Evolutionary conservation across 192 early-diverging fungal genomes (phyloP), one percentile per base, ranked within the genome.

Genomic region (Jimgerdemannia lactiflua): DNA sequence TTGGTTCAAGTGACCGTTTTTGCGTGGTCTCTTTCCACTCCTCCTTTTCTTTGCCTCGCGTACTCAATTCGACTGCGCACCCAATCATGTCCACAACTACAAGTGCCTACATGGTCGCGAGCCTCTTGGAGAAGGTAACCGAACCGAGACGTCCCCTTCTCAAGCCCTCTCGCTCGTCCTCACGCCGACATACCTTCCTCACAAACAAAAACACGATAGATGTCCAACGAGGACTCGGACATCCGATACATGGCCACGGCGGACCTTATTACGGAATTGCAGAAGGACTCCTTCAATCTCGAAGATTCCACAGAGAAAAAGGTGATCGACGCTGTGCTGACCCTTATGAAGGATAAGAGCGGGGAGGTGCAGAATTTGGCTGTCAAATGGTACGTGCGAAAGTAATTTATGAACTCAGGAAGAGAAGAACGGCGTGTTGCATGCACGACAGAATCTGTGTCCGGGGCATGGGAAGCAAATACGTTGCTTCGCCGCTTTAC

Each of bases 201-300:
- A 59, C 49, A 59, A 59, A 59, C 29, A 1, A 29, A 29, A 29
- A 29, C 29, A 29, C 29, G 14, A 59, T 83, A 90, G 87, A 89
- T 90, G 89, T 74, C 75, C 39, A 84, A 81, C 70, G 82, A 79
- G 42, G 95, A 96, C 80, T 88, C 92, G 29, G 95, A 96, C 82
- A 92, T 93, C 78, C 92, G 95, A 63, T 95, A 91, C 80, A 96
- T 96, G 95, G 95, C 94, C 39, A 68, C 89, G 20, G 88, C 89
- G 73, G 95, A 96, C 82, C 83, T 96, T 65, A 90, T 89, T 75
- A 89, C 87, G 11, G 93, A 93, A 71, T 86, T 94, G 14, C 86
- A 88, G 63, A 89, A 88, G 70, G 85, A 89, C 8, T 76, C 75
- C 39, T 89, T 92, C 74, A 73, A 69, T 7, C 77, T 86, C 41